Evolutionary conservation across 352 stramenopile genomes (phyloP), one percentile per base, ranked within the genome.

Genomic region (Phytophthora sansomeana): DNA sequence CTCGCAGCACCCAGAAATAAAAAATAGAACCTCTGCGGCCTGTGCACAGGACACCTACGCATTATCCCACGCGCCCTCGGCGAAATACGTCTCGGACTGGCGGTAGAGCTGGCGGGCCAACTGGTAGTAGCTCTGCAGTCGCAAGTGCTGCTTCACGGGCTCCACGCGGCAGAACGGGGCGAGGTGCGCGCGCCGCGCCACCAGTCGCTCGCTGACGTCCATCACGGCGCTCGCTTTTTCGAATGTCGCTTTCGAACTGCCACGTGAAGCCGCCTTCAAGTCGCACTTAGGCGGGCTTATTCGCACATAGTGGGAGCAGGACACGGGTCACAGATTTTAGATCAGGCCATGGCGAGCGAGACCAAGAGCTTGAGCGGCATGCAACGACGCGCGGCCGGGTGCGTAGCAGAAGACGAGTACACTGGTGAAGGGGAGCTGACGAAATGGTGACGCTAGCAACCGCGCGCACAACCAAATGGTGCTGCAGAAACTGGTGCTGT

Each of bases 51-150:
- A 16, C 50, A 78, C 83, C 48, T 78, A 95, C 86, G 87, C 84
- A 44, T 92, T 87, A 47, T 95, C 87, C 69, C 77, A 93, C 38
- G 77, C 72, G 21, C 71, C 56, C 41, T 92, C 76, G 17, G 71
- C 56, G 42, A 79, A 83, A 67, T 93, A 95, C 50, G 75, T 72
- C 68, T 93, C 81, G 32, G 78, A 86, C 65, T 95, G 87, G 39
- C 78, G 74, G 59, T 91, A 92, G 47, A 95, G 78, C 67, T 92
- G 82, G 24, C 85, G 76, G 30, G 87, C 87, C 38, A 91, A 55
- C 42, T 87, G 83, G 77, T 85, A 92, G 69, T 91, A 92, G 48
- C 76, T 85, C 53, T 81, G 62, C 17, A 95, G 66, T 1, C 75
- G 77, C 28, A 92, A 58, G 49, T 89, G 74, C 59, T 89, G 83